Evolutionary conservation across 1,139 yeast species (phyloP).

Genomic region (Magnusiomyces paraingens): DNA sequence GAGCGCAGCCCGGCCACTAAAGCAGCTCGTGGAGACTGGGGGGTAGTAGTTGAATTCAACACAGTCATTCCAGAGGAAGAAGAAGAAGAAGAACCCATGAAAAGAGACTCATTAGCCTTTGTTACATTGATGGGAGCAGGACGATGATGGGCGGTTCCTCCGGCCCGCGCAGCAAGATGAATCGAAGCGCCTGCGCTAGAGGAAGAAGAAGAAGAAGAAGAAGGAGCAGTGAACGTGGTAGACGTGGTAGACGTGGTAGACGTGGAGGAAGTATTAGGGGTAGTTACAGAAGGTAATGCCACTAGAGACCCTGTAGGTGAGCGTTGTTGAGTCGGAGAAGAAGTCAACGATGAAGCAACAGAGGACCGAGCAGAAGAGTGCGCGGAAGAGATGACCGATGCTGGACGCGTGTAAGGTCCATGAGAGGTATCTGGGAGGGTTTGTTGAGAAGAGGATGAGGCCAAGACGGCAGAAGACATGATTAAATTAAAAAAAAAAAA

Average conservation of each 20-base stretch:
- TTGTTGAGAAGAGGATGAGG: too few species aligned
- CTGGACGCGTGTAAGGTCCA: not conserved
- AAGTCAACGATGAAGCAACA: not conserved
- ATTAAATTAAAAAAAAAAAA: too few species aligned
- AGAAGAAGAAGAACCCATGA: not conserved
- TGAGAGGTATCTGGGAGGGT: too few species aligned
- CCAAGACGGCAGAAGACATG: too few species aligned
- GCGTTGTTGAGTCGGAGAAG: not conserved
- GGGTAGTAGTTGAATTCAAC: not conserved
- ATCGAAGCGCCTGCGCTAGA: too few species aligned
- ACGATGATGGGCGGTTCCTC: not conserved
- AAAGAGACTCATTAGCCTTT: slow-evolving; percentile 7
- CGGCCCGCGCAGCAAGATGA: too few species aligned
- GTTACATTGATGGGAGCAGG: slow-evolving; percentile 11
- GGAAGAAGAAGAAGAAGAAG: not conserved
- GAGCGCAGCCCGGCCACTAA: slow-evolving; percentile 30
- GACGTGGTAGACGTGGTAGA: not conserved
- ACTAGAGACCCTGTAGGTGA: not conserved
- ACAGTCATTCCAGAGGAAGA: too few species aligned
- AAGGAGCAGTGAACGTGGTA: not conserved
- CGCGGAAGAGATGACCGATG: not conserved
- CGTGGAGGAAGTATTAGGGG: not conserved
- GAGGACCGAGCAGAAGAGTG: slow-evolving; percentile 1
- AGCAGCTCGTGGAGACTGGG: slow-evolving; percentile 27
- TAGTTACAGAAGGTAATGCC: too few species aligned